These are phyloP conservation scores for Boletus rufocinnamomeus DNA, from an alignment of 768 basidiomycete genomes.

Conservation along the genomic window DNA sequence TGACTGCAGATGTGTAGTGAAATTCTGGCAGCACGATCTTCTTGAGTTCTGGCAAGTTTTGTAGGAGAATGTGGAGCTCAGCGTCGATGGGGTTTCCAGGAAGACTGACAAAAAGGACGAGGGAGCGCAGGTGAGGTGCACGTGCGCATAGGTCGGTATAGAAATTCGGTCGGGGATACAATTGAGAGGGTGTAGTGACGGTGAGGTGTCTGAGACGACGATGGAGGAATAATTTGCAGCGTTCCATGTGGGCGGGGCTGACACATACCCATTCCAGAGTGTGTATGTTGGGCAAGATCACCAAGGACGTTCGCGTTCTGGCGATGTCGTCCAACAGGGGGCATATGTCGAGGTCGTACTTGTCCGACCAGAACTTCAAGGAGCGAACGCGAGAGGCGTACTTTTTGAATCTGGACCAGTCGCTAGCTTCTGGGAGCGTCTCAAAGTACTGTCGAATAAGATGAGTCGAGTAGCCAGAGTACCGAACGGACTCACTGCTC, in stretches of 20 bases:
- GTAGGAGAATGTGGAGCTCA: slow-evolving; percentile 42
- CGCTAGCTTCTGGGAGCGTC: slow-evolving; percentile 42
- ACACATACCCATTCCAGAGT: slow-evolving; percentile 49
- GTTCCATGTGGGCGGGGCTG: slow-evolving; percentile 31
- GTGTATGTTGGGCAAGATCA: slow-evolving; percentile 57
- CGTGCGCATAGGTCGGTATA: slow-evolving; percentile 46
- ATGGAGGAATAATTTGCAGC: slow-evolving; percentile 60
- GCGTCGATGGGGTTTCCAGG: slow-evolving; percentile 44
- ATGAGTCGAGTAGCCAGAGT: background rate
- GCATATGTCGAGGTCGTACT: slow-evolving; percentile 18
- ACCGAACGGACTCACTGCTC: background rate
- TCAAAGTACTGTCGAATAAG: slow-evolving; percentile 40
- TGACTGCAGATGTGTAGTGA: slow-evolving; percentile 46
- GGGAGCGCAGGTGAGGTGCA: slow-evolving; percentile 49
- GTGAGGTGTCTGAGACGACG: slow-evolving; percentile 44
- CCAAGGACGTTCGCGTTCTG: slow-evolving; percentile 51
- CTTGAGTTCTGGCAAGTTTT: slow-evolving; percentile 44
- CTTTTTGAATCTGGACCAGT: slow-evolving; percentile 57
- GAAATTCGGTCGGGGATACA: slow-evolving; percentile 15
- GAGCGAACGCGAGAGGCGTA: slow-evolving; percentile 54
- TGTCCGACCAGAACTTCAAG: slow-evolving; percentile 26
- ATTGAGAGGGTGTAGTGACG: slow-evolving; percentile 32
- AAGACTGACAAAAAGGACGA: slow-evolving; percentile 48
- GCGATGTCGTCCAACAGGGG: slow-evolving; percentile 51
- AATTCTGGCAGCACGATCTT: slow-evolving; percentile 54